These are phyloP conservation scores for Gymnopilus dilepis DNA, from an alignment of 768 basidiomycete genomes.

Conservation along the genomic window DNA sequence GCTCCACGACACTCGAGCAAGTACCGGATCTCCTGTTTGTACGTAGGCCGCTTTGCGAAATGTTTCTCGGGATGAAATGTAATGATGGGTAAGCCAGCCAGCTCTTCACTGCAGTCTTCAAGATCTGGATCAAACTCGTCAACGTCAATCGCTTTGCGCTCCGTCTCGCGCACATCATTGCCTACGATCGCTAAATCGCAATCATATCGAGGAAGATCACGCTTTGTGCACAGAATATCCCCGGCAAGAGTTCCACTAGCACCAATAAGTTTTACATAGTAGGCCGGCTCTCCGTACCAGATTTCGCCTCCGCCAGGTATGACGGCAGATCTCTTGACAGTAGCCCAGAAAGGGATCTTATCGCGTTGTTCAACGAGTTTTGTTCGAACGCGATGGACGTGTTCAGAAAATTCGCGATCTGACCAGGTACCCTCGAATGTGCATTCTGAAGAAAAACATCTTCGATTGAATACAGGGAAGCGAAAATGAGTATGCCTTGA, in stretches of 20 bases:
- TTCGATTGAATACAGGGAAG: too few species aligned
- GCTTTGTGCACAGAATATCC: neutral
- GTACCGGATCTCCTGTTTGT: conserved; percentile 13
- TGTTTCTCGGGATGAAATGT: conserved; percentile 8
- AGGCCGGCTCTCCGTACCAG: conserved; percentile 5
- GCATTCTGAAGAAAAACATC: too few species aligned
- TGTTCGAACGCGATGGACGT: neutral
- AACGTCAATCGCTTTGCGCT: too few species aligned
- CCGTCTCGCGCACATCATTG: neutral
- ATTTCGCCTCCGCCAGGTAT: conserved; percentile 4
- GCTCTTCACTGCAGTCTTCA: neutral
- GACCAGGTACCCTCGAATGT: neutral
- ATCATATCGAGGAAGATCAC: conserved; percentile 9
- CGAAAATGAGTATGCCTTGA: too few species aligned
- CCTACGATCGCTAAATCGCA: conserved; percentile 5
- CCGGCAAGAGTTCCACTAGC: conserved; percentile 6
- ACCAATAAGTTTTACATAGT: conserved; percentile 9
- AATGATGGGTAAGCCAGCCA: neutral
- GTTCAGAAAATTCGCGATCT: neutral
- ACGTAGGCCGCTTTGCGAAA: conserved; percentile 6
- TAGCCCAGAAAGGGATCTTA: neutral
- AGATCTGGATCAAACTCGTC: neutral
- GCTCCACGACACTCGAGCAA: conserved; percentile 9
- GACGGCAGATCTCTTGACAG: neutral
- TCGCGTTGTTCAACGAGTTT: neutral